Evolutionary conservation across 257 asterid species (phyloP).

Genomic region (Osmanthus fragrans): DNA sequence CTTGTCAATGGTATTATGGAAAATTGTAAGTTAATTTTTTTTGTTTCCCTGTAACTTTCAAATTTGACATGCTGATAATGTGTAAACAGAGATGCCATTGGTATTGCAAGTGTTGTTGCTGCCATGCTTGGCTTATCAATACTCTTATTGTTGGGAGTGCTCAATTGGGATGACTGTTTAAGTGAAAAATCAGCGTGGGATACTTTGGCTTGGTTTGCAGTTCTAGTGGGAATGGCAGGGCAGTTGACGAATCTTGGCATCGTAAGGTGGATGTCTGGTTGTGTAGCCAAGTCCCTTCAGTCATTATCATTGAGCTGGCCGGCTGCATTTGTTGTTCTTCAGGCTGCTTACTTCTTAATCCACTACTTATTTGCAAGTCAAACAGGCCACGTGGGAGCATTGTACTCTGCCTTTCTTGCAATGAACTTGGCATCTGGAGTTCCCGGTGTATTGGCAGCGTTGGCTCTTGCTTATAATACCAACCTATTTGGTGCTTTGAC

Average conservation of each 20-base stretch:
- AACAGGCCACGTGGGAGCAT: constrained; percentile 93
- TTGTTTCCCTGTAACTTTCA: neutral
- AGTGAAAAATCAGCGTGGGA: constrained; percentile 98
- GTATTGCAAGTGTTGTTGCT: constrained; percentile 89
- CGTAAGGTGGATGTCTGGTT: constrained; percentile 81
- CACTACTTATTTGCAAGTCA: constrained; percentile 97
- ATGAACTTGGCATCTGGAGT: constrained; percentile 94
- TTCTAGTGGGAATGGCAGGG: constrained; percentile 93
- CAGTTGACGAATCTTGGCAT: constrained; percentile 89
- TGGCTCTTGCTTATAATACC: constrained; percentile 87
- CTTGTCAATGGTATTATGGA: neutral
- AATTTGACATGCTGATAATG: constrained; percentile 17
- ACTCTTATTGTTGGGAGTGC: constrained; percentile 71
- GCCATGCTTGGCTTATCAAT: constrained; percentile 96
- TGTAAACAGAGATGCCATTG: constrained; percentile 75
- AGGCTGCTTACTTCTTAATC: constrained; percentile 80
- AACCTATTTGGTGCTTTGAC: constrained; percentile 91
- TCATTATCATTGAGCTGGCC: constrained; percentile 90
- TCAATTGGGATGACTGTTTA: constrained; percentile 92
- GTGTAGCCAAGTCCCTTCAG: constrained; percentile 68
- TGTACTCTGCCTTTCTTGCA: constrained; percentile 93
- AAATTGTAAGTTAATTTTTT: neutral
- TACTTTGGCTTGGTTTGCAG: constrained; percentile 98
- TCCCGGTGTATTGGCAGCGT: constrained; percentile 79
- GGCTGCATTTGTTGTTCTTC: constrained; percentile 84